Conservation (phyloP, 2,329 filamentous ascomycete species). For the Trichoderma breve region DNA sequence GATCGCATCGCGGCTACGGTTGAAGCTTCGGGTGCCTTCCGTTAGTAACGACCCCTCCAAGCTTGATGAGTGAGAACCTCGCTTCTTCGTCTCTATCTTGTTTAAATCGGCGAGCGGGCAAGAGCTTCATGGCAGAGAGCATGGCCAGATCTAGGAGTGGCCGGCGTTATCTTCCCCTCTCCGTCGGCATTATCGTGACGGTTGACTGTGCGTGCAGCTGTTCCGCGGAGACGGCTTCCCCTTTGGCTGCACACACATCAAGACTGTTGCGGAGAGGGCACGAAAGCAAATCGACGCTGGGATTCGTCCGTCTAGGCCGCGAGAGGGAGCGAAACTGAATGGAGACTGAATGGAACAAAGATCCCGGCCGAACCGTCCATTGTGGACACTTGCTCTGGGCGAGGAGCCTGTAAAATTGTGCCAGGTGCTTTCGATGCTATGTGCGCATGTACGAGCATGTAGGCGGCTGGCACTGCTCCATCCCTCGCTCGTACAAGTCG, state of each 20-base stretch:
- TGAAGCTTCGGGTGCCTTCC: background rate
- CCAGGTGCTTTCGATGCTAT: slow-evolving; percentile 13
- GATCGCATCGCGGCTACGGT: background rate
- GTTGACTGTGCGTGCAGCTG: slow-evolving; percentile 1
- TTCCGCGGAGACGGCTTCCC: background rate
- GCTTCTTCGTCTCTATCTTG: background rate
- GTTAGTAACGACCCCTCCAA: background rate
- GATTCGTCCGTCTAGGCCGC: slow-evolving; percentile 1
- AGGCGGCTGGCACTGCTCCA: slow-evolving; percentile 13
- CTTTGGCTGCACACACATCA: background rate
- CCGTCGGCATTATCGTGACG: background rate
- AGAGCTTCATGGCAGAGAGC: background rate
- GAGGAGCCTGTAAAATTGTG: slow-evolving; percentile 18
- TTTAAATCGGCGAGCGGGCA: background rate
- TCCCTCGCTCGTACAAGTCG: slow-evolving; percentile 13
- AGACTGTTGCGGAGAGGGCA: slow-evolving; percentile 1
- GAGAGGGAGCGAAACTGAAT: background rate
- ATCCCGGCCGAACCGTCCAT: background rate
- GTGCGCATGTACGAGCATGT: slow-evolving; percentile 12
- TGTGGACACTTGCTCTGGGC: slow-evolving; percentile 15
- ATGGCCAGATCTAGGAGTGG: background rate
- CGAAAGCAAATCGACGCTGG: background rate
- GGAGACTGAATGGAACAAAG: background rate
- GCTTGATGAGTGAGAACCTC: background rate
- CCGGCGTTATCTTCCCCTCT: background rate